A percentile compares a stretch with the other conserved stretches of the same genome.
phyloP scores from a whole-genome alignment of 73 alveolate species.

The Durusdinium trenchii region DNA sequence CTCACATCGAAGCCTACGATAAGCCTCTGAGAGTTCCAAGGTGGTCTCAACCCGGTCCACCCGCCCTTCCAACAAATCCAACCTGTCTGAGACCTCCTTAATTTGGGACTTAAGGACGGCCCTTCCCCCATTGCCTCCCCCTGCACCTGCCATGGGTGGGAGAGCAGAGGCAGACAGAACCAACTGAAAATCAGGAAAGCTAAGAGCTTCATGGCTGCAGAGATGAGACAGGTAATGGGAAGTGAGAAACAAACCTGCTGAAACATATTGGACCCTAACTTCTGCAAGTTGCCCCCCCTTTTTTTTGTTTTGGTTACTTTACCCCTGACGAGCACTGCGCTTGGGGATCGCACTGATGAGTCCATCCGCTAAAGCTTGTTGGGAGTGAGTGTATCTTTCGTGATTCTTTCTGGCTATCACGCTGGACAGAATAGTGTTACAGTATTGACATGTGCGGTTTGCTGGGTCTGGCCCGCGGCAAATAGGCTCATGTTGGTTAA shows the following conservation, averaged over 20 bases:
- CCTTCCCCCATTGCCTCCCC: background rate
- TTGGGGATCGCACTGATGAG: background rate
- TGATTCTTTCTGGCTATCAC: conserved; percentile 1
- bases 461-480: conserved; percentile 46
- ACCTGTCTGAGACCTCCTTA: background rate
- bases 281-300: no score
- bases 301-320: no score
- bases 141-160: no score
- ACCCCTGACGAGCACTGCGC: no score
- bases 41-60: background rate
- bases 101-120: background rate
- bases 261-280: background rate
- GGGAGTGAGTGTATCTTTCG: background rate
- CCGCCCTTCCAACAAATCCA: background rate
- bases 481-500: background rate
- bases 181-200: background rate
- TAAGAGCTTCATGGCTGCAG: background rate
- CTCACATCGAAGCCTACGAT: background rate
- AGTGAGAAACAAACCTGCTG: background rate
- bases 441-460: background rate
- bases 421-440: background rate
- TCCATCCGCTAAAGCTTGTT: background rate
- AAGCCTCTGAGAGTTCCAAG: background rate
- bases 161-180: background rate
- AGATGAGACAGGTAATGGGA: background rate